Evolutionary conservation across 257 asterid genomes (phyloP), one percentile per base, ranked within the genome.

Genomic region (Ajuga chamaepitys): DNA sequence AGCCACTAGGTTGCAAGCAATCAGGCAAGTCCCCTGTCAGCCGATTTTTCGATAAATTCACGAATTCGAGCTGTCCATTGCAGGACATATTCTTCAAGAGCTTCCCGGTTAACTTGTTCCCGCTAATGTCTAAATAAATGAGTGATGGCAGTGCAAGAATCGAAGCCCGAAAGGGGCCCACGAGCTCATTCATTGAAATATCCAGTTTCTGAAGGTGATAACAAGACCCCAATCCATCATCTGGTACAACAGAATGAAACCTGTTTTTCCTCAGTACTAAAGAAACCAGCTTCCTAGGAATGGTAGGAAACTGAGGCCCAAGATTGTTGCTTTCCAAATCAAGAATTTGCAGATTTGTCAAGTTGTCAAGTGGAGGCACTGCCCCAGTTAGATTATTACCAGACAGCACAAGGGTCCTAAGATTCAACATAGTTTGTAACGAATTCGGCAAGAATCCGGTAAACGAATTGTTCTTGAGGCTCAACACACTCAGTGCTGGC

Each of bases 21-120:
- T 75, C 80, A 6, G 98, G 98, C 81, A 91, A 72, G 18, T 82
- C 86, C 37, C 98, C 98, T 0, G 92, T 83, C 22, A 91, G 54
- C 62, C 83, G 79, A 58, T 91, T 91, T 0, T 73, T 77, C 1
- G 96, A 86, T 5, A 91, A 50, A 70, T 85, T 81, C 72, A 78
- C 95, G 57, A 79, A 85, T 1, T 7, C 35, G 3, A 88, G 84
- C 13, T 45, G 75, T 13, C 47, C 72, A 72, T 57, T 76, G 66
- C 98, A 91, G n/a, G 95, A 62, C 70, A 77, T 69, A 82, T 85
- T 85, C 57, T 72, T 60, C 11, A 59, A 45, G 32, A 91, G 84
- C 82, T 72, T 91, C 10, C 95, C 98, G 3, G 83, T 83, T 61
- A 91, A 71, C 55, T 77, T 89, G 45, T 91, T 88, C 13, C 89